Base-by-base conservation (phyloP, 2,329 filamentous ascomycete species). In the Fusarium irregulare region DNA sequence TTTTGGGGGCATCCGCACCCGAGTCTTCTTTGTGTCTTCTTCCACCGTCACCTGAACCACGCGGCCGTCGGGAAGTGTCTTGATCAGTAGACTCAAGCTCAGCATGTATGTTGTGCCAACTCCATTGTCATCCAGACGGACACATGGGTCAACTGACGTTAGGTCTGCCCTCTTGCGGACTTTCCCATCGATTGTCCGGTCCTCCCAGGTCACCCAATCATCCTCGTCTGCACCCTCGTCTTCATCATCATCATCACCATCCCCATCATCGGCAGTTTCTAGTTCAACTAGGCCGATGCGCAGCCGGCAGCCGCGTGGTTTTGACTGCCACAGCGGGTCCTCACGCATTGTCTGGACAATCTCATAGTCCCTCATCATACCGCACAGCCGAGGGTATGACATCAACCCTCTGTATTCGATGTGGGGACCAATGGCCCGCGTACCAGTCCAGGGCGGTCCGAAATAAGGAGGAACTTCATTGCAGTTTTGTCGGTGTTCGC, bases 191-290 rank as follows among this genome's bases (percentile, higher is more conserved):
- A 47, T 10, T 4, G 3, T 7, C 8, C 45, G 45, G 6, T 20
- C 4, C 12, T 47, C 12, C 45, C 45, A 47, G 2, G 45, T 47
- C 13, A n/a, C 12, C 25, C 20, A 9, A 11, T 47, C 25, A 2
- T 16, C n/a, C 25, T 30, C 45, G 4, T 47, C 25, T 0, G 0
- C 25, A 6, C 3, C 25, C 7, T 28, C 45, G 6, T 20, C 18
- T 2, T 30, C 45, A 7, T 47, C n/a, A 4, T 10, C 25, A 28
- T 28, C 45, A 4, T 20, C 18, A 1, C 20, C 27, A 2, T 47
- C 25, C 7, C 28, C 45, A 3, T 20, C 6, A 2, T 12, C 0
- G 6, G 10, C n/a, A 11, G 25, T 10, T 10, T 47, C 6, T 47
- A 8, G 45, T 7, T 47, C 45, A 4, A 28, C 28, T 7, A 47